Evolutionary conservation across 352 stramenopile species (phyloP), one percentile per base, ranked within the genome.

Genomic region (Globisporangium canariense): DNA sequence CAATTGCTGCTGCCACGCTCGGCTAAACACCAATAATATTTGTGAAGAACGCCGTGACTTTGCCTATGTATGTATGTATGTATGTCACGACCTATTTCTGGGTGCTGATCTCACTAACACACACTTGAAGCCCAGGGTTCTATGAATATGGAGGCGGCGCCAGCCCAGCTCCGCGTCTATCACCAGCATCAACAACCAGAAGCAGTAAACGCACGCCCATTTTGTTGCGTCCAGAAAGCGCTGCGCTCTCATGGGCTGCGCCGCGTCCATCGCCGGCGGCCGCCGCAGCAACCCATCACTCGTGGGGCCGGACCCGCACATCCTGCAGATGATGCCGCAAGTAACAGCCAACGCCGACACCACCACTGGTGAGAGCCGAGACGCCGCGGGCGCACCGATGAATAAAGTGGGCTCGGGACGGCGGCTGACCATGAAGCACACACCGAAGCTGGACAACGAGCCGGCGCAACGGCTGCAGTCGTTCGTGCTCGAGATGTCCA

Each of bases 401-500:
- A 28, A 28, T 28, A 28, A 22, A 57, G 16, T 20, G 18, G 22
- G 16, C 8, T 34, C 47, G 5, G 46, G 56, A 2, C 65, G 74
- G 18, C 65, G 64, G 18, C 30, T 58, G 10, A 75, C 70, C 20
- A 66, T 74, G 49, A 74, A 73, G 57, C 71, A 75, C 51, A 73
- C 72, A 30, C 63, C 59, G 4, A 69, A 62, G 5, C 45, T 77
- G 9, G 61, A 79, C 38, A 69, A 53, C 0, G 71, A 77, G 32
- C 66, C 66, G 11, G 62, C 69, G n/a, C 57, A 74, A 54, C 66
- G 65, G 9, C 62, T 82, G 41, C 69, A 79, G 58, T 61, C 65
- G 22, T 70, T 91, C 38, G 78, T 88, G 25, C 56, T 82, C 5
- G 76, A 83, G 13, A 88, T 89, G 78, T 76, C 67, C 14, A 69